Base-by-base conservation (phyloP, 148 eudicot species). In the Spergularia bocconei region DNA sequence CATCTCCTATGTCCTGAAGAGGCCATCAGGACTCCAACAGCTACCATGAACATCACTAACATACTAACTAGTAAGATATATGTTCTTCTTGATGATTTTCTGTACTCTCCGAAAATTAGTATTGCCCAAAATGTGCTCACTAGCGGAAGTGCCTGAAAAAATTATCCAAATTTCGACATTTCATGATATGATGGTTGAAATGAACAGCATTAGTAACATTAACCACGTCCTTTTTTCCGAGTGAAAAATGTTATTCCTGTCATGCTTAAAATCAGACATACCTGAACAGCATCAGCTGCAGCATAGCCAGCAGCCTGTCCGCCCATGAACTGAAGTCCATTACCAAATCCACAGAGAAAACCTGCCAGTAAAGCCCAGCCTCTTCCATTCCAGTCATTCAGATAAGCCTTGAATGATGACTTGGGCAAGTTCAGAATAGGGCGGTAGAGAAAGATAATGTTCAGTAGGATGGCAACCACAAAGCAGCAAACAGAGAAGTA, bases 241-340 rank as follows among this genome's bases (percentile, higher is more conserved):
- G 36, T 29, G 36, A 29, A 29, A 29, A 29, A 29, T 29, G 36
- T 29, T 29, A 29, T 1, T 29, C 36, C 36, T 29, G 36, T 29
- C 2, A 29, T 29, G 3, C 3, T 23, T 11, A 29, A 67, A 38
- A 47, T 57, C 15, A 29, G 39, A 70, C 58, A 3, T 25, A 89
- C 96, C 88, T 89, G 93, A 77, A 91, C 97, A 70, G 88, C 88
- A 84, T 91, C 97, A 41, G 93, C 97, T 21, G 97, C 97, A 56
- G 93, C 97, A 82, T 89, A 91, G 7, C 97, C 97, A 39, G 97
- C 97, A 76, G 97, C 97, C 81, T 91, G 93, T 29, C 93, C 97
- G 4, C 97, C 93, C 92, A 91, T 86, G 74, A 91, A 91, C 73
- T 91, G 93, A 62, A 91, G 88, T 51, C 97, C 93, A 41, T 91